Conservation (phyloP, 2,329 filamentous ascomycete genomes). For the Cyclaneusma minus region DNA sequence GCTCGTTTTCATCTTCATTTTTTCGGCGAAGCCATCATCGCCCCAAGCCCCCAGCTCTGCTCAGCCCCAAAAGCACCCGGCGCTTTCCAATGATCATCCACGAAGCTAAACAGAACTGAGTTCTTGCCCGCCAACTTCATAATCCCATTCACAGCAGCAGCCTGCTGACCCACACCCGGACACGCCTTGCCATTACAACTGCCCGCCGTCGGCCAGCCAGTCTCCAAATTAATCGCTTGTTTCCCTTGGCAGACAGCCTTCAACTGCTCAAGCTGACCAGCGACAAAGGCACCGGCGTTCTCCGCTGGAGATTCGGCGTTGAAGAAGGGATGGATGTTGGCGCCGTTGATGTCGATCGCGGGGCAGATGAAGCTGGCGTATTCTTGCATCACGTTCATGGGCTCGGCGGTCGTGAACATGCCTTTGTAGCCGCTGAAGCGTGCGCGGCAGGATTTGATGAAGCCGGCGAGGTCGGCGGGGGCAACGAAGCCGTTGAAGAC, state of each 20-base stretch:
- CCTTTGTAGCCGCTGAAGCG: constrained; percentile 61
- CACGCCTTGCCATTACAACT: constrained; percentile 55
- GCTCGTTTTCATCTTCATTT: too few species aligned
- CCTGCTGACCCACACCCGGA: constrained; percentile 53
- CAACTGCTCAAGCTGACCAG: constrained; percentile 56
- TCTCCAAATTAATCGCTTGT: constrained; percentile 71
- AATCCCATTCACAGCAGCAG: constrained; percentile 57
- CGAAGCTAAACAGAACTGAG: constrained; percentile 69
- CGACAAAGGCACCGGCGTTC: constrained; percentile 62
- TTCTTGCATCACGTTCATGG: constrained; percentile 59
- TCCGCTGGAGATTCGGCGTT: constrained; percentile 49
- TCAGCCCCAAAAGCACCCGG: constrained; percentile 57
- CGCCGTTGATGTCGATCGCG: constrained; percentile 62
- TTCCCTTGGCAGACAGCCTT: constrained; percentile 54
- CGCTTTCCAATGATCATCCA: constrained; percentile 71
- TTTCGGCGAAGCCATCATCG: too few species aligned
- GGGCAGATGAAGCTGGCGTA: constrained; percentile 49
- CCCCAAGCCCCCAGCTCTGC: constrained; percentile 63
- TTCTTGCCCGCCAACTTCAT: constrained; percentile 46
- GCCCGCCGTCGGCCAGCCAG: constrained; percentile 71
- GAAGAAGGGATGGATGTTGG: constrained; percentile 93
- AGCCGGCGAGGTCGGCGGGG: constrained; percentile 46
- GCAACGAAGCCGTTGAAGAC: constrained; percentile 59
- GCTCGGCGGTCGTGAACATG: constrained; percentile 72
- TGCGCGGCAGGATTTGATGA: constrained; percentile 52